Base-by-base conservation (phyloP, 306 rosid species). In the Cicer bijugum region DNA sequence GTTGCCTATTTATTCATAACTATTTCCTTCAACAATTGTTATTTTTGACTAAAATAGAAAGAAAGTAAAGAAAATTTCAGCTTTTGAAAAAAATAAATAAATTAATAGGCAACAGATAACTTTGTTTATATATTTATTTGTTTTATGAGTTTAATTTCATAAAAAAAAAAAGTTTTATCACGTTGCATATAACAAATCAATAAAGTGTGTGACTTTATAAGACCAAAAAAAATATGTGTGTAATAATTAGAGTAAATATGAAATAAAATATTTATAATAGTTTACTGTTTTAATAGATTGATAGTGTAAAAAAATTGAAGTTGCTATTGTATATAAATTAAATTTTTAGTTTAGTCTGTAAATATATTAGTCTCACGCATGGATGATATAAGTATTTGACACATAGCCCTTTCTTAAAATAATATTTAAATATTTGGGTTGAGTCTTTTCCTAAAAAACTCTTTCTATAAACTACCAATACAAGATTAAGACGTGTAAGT, bases 401-500 rank as follows among this genome's bases (percentile, higher is more conserved):
- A 82, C 80, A 1, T 67, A 19, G 12, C 61, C 28, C 2, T 55
- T 55, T 79, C 11, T 51, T 61, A 12, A 59, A 51, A 10, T 16
- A 46, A 39, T 45, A 10, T 33, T 43, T 9, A 73, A 79, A 79
- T 67, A 7, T 47, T 53, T 38, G n/a, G 58, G 46, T 72, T 74
- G 75, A 61, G 77, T 47, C 50, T 44, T 65, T 76, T 76, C 39
- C 46, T 39, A 71, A 52, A 72, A 12, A 48, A 71, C 52, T 45
- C 44, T 69, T 69, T 67, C 61, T 46, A 46, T 40, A 60, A 12
- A 12, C 71, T 5, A 70, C 72, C 78, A 69, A 69, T 48, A 58
- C 63, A 38, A 79, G 79, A 71, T 71, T 71, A 40, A 79, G 84
- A 83, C 84, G 81, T 75, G 79, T 69, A 79, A 76, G 82, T 76